Base-by-base conservation (phyloP, 1,284 basidiomycete genomes). In the Sporisorium reilianum region DNA sequence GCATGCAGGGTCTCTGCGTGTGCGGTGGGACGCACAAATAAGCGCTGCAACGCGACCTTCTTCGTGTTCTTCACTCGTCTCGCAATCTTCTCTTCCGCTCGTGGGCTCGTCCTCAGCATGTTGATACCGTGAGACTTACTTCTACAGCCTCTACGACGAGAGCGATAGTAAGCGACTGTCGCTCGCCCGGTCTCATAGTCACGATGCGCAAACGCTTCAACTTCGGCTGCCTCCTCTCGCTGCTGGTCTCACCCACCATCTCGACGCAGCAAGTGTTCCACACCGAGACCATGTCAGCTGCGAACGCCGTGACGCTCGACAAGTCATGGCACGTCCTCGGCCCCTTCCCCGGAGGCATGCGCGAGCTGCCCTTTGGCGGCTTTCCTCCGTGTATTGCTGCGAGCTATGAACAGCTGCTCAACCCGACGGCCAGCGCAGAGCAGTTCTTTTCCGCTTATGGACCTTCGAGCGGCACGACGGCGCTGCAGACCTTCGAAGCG, bases 141-240 rank as follows among this genome's bases (percentile, higher is more conserved):
- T 14, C 3, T 16, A 18, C n/a, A 22, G n/a, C 26, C 18, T 18
- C 18, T n/a, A 28, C 18, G 18, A 6, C 8, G 8, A 26, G n/a
- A 30, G 10, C 7, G 26, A 9, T 18, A 20, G 20, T 22, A 25
- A 11, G 20, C 18, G 18, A 22, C 0, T 18, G n/a, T n/a, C n/a
- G 41, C 6, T 22, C 34, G 10, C 51, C 9, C 7, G 23, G 14
- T 11, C 8, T n/a, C 4, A 20, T 8, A 20, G n/a, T 2, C n/a
- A 58, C 50, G 53, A 49, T 55, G 12, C 54, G 46, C 42, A 46
- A 36, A 16, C 48, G 30, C 36, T 59, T 60, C 38, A 49, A 25
- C 77, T 88, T 56, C n/a, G 36, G 36, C 5, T 58, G 25, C 34
- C 6, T 61, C 41, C 26, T 63, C 16, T 34, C 58, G 2, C 42